Evolutionary conservation across 2,329 filamentous ascomycete genomes (phyloP), one percentile per base, ranked within the genome.

Genomic region (Claviceps maximensis): DNA sequence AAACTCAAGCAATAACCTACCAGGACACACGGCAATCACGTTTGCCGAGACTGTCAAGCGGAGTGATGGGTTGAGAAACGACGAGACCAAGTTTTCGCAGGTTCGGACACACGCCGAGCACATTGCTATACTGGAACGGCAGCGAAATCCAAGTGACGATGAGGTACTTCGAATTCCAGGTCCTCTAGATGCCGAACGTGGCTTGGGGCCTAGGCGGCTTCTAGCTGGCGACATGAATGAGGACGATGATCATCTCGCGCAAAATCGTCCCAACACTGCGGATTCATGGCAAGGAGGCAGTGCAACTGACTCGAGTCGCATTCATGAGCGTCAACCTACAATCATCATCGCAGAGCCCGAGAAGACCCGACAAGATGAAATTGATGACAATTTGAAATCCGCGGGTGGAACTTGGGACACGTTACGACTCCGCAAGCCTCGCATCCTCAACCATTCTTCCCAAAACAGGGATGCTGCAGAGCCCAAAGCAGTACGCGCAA

Each of bases 101-200:
- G 78, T 79, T 0, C 60, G 63, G 38, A 74, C 77, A 36, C 76
- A 86, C 46, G 86, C 89, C 52, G 85, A 90, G 56, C 88, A 95
- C 62, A 94, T 96, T 62, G 86, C 86, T 6, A 93, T 97, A 61
- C 67, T 96, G 15, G 82, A 95, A 65, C 84, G 86, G 33, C 91
- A 96, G 65, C 80, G 89, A 40, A 84, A 87, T 53, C 81, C 82
- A 56, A 83, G 86, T 53, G 84, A 82, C 46, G 82, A 82, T 46
- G 82, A 83, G 36, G 82, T 89, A 0, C 71, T 97, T 45, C 84
- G 89, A 42, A 97, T 98, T 60, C 93, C 93, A 0, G 90, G 90
- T 21, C 93, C 93, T 1, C 77, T 90, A 60, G 93, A 97, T 63
- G 90, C 86, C 49, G 93, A 98, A 61, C 80, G 82, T 50, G 93